Evolutionary conservation across 495 filamentous ascomycete species (phyloP).

Genomic region (Penicillium steckii): DNA sequence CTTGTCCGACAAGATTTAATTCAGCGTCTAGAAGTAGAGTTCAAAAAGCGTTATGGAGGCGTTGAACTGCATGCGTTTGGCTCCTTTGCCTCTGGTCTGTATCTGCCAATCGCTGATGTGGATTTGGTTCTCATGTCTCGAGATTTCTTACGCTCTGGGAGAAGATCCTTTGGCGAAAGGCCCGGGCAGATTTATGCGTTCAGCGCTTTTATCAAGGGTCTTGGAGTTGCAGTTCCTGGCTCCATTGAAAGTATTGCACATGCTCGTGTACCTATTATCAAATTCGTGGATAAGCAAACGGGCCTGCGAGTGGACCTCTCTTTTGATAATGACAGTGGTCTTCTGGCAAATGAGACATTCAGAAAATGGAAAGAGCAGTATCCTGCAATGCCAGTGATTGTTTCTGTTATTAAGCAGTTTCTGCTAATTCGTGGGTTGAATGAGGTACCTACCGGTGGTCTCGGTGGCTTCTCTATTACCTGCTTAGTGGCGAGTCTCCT

Average conservation of each 20-base stretch:
- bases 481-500: slow-evolving; percentile 89
- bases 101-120: slow-evolving; percentile 90
- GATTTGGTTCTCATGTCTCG: slow-evolving; percentile 83
- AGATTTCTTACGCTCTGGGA: slow-evolving; percentile 46
- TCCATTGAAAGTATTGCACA: slow-evolving; percentile 62
- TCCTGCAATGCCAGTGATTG: slow-evolving; percentile 79
- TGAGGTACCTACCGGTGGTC: slow-evolving; percentile 82
- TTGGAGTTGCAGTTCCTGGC: slow-evolving; percentile 47
- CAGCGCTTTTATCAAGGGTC: slow-evolving; percentile 43
- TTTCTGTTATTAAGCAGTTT: slow-evolving; percentile 88
- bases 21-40: slow-evolving; percentile 52
- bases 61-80: slow-evolving; percentile 74
- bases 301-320: slow-evolving; percentile 83
- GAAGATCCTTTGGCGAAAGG: slow-evolving; percentile 42
- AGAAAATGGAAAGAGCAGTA: slow-evolving; percentile 71
- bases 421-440: slow-evolving; percentile 84
- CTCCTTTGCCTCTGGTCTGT: slow-evolving; percentile 86
- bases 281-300: slow-evolving; percentile 74
- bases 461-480: slow-evolving; percentile 92
- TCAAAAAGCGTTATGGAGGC: slow-evolving; percentile 51
- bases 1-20: slow-evolving; percentile 71
- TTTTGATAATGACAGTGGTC: slow-evolving; percentile 84
- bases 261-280: slow-evolving; percentile 91
- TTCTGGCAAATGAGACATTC: slow-evolving; percentile 77
- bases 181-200: slow-evolving; percentile 52